phyloP scores from a whole-genome alignment of 2,329 filamentous ascomycete genomes.

The Chaetoscypha palmicola region DNA sequence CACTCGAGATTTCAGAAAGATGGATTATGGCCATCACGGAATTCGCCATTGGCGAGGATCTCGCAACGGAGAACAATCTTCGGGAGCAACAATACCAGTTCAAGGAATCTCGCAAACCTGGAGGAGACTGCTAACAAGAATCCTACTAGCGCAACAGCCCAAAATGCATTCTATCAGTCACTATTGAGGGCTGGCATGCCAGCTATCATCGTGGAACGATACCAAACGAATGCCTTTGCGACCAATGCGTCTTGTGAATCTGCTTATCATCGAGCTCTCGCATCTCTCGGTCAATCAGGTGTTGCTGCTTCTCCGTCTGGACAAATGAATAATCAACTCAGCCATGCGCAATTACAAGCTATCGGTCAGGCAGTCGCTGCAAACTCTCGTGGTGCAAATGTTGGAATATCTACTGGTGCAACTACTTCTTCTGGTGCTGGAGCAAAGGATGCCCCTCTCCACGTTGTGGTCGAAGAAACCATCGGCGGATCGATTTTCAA shows the following conservation, averaged over 20 bases:
- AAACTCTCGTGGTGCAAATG: slow-evolving; percentile 59
- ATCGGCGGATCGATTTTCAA: slow-evolving; percentile 73
- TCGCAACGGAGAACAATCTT: slow-evolving; percentile 25
- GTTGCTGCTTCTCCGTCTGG: slow-evolving; percentile 16
- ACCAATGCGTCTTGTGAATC: slow-evolving; percentile 71
- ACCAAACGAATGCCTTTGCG: slow-evolving; percentile 79
- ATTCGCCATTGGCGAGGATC: background rate
- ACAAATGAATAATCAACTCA: slow-evolving; percentile 39
- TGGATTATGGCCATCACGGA: background rate
- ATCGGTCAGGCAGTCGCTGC: slow-evolving; percentile 78
- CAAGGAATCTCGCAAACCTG: slow-evolving; percentile 66
- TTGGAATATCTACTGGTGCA: slow-evolving; percentile 43
- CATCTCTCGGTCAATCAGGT: slow-evolving; percentile 45
- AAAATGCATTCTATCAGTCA: slow-evolving; percentile 90
- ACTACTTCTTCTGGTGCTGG: slow-evolving; percentile 52
- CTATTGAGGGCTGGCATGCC: slow-evolving; percentile 89
- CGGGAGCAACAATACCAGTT: slow-evolving; percentile 17
- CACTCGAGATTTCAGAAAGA: slow-evolving; percentile 17
- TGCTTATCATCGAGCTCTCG: slow-evolving; percentile 70
- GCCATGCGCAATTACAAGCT: slow-evolving; percentile 61
- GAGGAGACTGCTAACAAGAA: slow-evolving; percentile 93
- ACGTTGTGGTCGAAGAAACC: slow-evolving; percentile 93
- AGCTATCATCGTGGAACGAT: slow-evolving; percentile 83
- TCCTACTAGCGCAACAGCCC: slow-evolving; percentile 75
- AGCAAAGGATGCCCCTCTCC: slow-evolving; percentile 75